Base-by-base conservation (phyloP, 768 basidiomycete species). In the Obba rivulosa region DNA sequence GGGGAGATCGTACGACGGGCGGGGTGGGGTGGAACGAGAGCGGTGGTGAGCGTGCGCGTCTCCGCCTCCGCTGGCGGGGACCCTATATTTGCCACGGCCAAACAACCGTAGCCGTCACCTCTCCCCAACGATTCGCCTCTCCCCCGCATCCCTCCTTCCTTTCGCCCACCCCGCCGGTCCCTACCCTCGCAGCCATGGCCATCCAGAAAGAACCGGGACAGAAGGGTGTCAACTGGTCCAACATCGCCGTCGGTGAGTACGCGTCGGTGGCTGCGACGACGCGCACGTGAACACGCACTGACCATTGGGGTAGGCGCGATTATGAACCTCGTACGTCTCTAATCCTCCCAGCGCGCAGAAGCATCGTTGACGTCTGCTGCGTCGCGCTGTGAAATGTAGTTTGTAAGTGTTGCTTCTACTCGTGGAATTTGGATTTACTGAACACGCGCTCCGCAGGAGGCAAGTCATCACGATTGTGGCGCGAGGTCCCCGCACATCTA, bases 191-290 rank as follows among this genome's bases (percentile, higher is more conserved):
- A 43, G 61, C 64, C 62, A 91, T 92, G 89, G 88, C 81, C 71
- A 80, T 91, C 60, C 76, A 83, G 66, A 81, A 78, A 67, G 86
- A 90, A 71, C 91, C 92, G 45, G 92, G 90, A 51, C 87, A 92
- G 68, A 92, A 93, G 70, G 89, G 89, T 62, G 73, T 92, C 57
- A 92, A 77, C 73, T 94, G 89, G 90, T 90, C 88, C 59, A 94
- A 93, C 72, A 93, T 94, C 71, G 92, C 90, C 56, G 85, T 95
- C 66, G 91, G 91, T 92, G 64, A 59, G 88, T 68, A 39, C 55
- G 54, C 57, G 51, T 53, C 52, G 45, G 43, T 57, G 39, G 34
- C 51, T 51, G 23, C 23, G 50, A 21, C 51, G 49, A 45, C 51
- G 46, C 56, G 36, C 50, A 50, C 63, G 45, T 52, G 56, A 57